Evolutionary conservation across 495 filamentous ascomycete genomes (phyloP), one percentile per base, ranked within the genome.

Genomic region (Pyronema omphalodes): DNA sequence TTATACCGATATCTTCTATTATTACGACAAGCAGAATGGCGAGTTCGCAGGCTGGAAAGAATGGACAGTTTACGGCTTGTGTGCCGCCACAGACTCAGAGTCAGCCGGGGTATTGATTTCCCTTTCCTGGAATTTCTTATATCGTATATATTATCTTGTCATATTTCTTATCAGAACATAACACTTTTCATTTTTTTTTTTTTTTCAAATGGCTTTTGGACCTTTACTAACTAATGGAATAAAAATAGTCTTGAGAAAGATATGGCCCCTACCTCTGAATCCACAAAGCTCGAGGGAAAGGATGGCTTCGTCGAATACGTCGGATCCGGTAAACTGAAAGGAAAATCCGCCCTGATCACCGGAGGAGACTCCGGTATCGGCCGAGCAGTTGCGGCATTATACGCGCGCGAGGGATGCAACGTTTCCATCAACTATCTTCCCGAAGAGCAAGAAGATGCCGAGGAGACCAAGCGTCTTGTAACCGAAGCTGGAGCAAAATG

Each of bases 281-380:
- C 57, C n/a, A 68, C 65, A 17, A 63, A 61, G 39, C 57, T 71
- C 17, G 70, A 71, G 44, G 58, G 60, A 1, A 51, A 48, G 23
- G 52, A 57, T 18, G 59, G 57, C n/a, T 68, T 72, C 52, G 51
- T 66, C 19, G 71, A 75, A 51, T 76, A 75, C 61, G 55, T 60
- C 7, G 70, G 71, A 1, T 66, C 68, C 9, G 71, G 69, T 0
- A 77, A 76, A 53, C 63, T 80, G 34, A 67, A 67, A 34, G 73
- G 68, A 14, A 71, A 70, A 57, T 74, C 71, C 44, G 74, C 68
- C 0, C 49, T 80, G 12, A 78, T 79, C 52, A 78, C 75, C 0
- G 76, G 73, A 19, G 75, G 76, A 46, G 77, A 78, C 48, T 77
- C 74, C 0, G 75, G 74, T n/a, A 75, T 75, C 45, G 74, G 77